Base-by-base conservation (phyloP, 306 rosid species). In the Sophora flavescens region DNA sequence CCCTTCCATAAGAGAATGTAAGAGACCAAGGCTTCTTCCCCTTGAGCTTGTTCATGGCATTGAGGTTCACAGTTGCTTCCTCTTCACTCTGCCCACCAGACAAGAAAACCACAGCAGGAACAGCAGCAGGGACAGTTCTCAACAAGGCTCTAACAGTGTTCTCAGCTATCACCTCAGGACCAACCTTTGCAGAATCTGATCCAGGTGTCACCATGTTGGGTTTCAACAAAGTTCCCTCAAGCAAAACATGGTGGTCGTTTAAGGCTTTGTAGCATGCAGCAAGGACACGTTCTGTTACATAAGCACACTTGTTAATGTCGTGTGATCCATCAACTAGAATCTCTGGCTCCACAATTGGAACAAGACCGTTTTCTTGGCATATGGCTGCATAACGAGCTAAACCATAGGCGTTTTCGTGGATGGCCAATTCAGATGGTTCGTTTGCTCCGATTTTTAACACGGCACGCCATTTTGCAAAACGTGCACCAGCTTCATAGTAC, bases 11-110 rank as follows among this genome's bases (percentile, higher is more conserved):
- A 2, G 96, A 93, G 88, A 93, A 93, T 10, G 97, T 86, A 14
- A 93, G 84, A 22, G 88, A 70, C 97, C 96, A 93, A 1, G 96
- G 96, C 85, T 93, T 93, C 94, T 89, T 90, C 1, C 91, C 91
- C 82, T 93, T 82, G 32, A 83, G 80, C 62, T 76, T 57, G 88
- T 93, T 93, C 96, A 93, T 93, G 3, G 97, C 96, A 48, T 90
- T 85, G 4, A 93, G 92, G 80, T 93, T 90, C 10, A 82, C 54
- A 12, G 94, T 86, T 8, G 94, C 97, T 78, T 93, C 93, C 79
- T 93, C 96, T 84, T 93, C 97, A 28, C 97, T 90, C 81, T 93
- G 97, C n/a, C 97, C 97, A 1, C 97, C 96, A 5, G 97, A 90
- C 70, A 93, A 81, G 87, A 93, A 93, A 36, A 90, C 93, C 0